A percentile compares a stretch with the other conserved stretches of the same genome.
phyloP scores from a whole-genome alignment of 1,284 basidiomycete genomes.

The Malassezia restricta region DNA sequence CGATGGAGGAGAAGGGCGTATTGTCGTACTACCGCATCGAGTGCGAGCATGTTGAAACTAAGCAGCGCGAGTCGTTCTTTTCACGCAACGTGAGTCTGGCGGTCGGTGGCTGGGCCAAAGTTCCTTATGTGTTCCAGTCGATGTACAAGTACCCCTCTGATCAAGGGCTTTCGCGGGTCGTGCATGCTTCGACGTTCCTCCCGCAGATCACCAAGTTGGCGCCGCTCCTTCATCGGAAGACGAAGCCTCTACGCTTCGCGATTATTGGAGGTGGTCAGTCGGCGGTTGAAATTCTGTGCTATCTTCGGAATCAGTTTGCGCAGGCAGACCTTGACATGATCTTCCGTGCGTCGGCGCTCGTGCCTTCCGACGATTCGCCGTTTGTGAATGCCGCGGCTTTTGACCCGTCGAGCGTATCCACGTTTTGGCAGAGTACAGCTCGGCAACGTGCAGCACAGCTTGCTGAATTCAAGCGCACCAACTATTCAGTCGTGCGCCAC shows the following conservation, averaged over 20 bases:
- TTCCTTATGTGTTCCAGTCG: constrained; percentile 25
- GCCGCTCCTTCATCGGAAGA: constrained; percentile 18
- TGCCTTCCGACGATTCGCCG: constrained; percentile 41
- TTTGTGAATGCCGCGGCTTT: constrained; percentile 44
- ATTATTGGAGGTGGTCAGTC: constrained; percentile 44
- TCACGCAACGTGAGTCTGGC: constrained; percentile 36
- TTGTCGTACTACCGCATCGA: constrained; percentile 22
- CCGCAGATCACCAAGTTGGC: constrained; percentile 29
- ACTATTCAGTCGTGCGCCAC: constrained; percentile 40
- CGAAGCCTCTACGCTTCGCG: constrained; percentile 28
- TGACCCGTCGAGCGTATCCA: constrained; percentile 39
- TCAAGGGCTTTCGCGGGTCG: constrained; percentile 18
- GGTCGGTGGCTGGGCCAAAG: constrained; percentile 31
- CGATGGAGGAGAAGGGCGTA: constrained; percentile 19
- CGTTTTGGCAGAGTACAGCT: constrained; percentile 34
- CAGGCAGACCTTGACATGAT: constrained; percentile 36
- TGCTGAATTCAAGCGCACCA: constrained; percentile 41
- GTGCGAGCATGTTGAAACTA: constrained; percentile 13
- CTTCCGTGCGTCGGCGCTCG: constrained; percentile 38
- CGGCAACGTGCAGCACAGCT: constrained; percentile 29
- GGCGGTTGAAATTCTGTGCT: constrained; percentile 37
- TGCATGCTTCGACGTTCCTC: constrained; percentile 37
- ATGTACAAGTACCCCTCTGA: constrained; percentile 17
- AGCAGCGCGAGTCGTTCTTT: constrained; percentile 16
- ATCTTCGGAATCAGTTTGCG: constrained; percentile 38